Base-by-base conservation (phyloP, 441 rosid genomes). In the Isatis lusitanica region DNA sequence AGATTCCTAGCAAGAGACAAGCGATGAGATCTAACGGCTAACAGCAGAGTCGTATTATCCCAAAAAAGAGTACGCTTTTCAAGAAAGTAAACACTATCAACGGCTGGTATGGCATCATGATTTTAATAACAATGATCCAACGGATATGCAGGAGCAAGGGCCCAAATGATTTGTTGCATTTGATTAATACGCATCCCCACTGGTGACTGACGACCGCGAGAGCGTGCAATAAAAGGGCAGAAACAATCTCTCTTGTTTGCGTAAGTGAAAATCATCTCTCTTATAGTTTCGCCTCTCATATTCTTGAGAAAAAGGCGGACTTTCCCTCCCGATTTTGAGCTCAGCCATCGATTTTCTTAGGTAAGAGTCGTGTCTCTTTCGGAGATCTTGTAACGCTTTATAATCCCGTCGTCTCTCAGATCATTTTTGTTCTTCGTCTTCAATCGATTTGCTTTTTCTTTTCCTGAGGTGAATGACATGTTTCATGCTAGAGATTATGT, bases 231-330 rank as follows among this genome's bases (percentile, higher is more conserved):
- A 74, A 66, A 74, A 74, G 62, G 78, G 67, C 46, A 58, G n/a
- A 35, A 35, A 59, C 38, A 26, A 40, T 46, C 28, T 68, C 69
- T 63, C 79, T 7, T 33, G 8, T 8, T 33, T 33, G 36, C 36
- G 8, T 21, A 26, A 33, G 8, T 33, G 7, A 30, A 18, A 46
- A 51, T 33, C 15, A 43, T 35, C 46, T 39, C 30, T 21, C 36
- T 60, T 7, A 26, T 3, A 8, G 63, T 68, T 66, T 78, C 52
- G 68, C 78, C 72, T 68, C 71, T 78, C 69, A 35, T 57, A 35
- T 66, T 74, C 30, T 70, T 68, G 75, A 76, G 83, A 74, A 77
- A 71, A 78, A 72, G 87, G 81, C 80, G 81, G 86, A 73, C 79
- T 47, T 5, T 76, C 17, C 17, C 24, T 75, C 80, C 81, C 40